Base-by-base conservation (phyloP, 371 early-diverging fungal genomes). In the Apophysomyces variabilis region DNA sequence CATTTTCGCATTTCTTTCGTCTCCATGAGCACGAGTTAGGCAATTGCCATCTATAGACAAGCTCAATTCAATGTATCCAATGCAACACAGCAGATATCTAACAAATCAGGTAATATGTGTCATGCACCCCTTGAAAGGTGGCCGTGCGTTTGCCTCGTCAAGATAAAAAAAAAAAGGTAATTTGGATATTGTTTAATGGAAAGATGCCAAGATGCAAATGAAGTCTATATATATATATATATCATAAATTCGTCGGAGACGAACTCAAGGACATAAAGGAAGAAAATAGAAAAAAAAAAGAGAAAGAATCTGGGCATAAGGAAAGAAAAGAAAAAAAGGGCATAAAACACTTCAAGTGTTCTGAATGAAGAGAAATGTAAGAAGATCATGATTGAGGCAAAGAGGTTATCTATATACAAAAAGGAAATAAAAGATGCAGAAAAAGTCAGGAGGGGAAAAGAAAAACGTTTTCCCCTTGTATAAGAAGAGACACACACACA, bases 191-290 rank as follows among this genome's bases (percentile, higher is more conserved):
- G 9, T 50, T 18, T 50, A 50, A 18, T n/a, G 16, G 16, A 45
- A 21, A 50, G 32, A 50, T 50, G 54, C 54, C 54, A 50, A 50
- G 21, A 50, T 50, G 54, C 54, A 50, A 50, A 50, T 50, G 54
- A 50, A 50, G 54, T 50, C 54, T 50, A 50, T 50, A 50, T 50
- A 50, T 50, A 50, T n/a, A n/a, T 50, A 47, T 47, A 50, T 50
- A 50, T 50, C 54, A 50, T 50, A 50, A 50, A 50, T 50, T 50
- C 54, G 54, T n/a, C 54, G 9, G 21, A 50, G 21, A 47, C 54
- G 54, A 50, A 50, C 54, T 50, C 54, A 50, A 50, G 54, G 21
- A 50, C 54, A 50, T 50, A 50, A 50, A 18, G 32, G 32, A 26
- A 26, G 32, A 26, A 26, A 26, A 26, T 26, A 26, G 21, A 50